Base-by-base conservation (phyloP, 2,329 filamentous ascomycete genomes). In the Mollisiaceae sp. region DNA sequence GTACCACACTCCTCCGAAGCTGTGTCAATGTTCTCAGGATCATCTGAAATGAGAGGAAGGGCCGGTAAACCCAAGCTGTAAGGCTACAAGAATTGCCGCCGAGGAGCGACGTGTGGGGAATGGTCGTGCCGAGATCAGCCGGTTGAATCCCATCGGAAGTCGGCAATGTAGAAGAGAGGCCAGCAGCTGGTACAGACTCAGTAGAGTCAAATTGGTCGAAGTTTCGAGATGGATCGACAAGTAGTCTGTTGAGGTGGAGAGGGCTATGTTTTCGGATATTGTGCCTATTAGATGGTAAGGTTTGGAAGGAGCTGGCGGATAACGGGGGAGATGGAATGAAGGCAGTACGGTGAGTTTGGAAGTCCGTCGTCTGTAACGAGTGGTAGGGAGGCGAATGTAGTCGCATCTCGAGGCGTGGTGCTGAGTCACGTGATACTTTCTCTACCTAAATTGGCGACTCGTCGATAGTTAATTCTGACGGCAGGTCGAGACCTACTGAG, bases 1-100 rank as follows among this genome's bases (percentile, higher is more conserved):
- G 63, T 54, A 9, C 27, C 63, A n/a, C 12, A 39, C 39, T 65
- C 59, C 27, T 54, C 18, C 11, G 8, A 20, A 12, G 47, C 38
- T 27, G 38, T 15, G 32, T n/a, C 8, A 4, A 11, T 14, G 8
- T 18, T 32, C 6, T 15, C n/a, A 39, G 24, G 24, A 14, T 59
- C 39, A 8, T 41, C 20, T 59, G 57, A 38, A 15, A 43, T 32
- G 36, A 35, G 14, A 59, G 11, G 6, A 43, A 43, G n/a, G 15
- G 41, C 14, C n/a, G 41, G 20, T 45, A 27, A 8, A 24, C 38
- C 27, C 41, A 38, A 15, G n/a, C 27, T 3, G 47, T 54, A 8
- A 32, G 20, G 24, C 27, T 59, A 18, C 38, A n/a, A n/a, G 18
- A 39, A 24, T 59, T 27, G 27, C 22, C 24, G n/a, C n/a, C n/a